Evolutionary conservation across 2,329 filamentous ascomycete species (phyloP), one percentile per base, ranked within the genome.

Genomic region (Aureobasidium melanogenum): DNA sequence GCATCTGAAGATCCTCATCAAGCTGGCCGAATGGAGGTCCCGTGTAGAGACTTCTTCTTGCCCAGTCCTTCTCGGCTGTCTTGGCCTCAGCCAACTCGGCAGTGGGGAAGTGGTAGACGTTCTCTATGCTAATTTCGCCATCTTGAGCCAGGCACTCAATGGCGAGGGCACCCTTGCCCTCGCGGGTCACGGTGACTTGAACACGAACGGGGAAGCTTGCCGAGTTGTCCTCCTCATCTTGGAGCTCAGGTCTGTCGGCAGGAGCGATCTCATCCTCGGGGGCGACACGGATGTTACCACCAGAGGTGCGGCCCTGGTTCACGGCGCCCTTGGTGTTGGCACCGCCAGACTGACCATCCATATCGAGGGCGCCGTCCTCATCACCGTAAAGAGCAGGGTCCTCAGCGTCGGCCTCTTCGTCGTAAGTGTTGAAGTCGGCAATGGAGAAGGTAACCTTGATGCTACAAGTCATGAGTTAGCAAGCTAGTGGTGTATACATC

Each of bases 11-110:
- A 73, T 97, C 93, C 79, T 97, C 91, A 73, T 99, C 94, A 63
- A 99, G 85, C 80, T 90, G 96, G 77, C 86, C 87, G 75, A 97
- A 97, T 60, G 91, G 89, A 64, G 94, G 94, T 61, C 94, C 94
- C 44, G 89, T 87, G 79, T 97, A 99, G 67, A 91, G 76, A 65
- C 86, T 85, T 74, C 88, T 84, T 70, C 90, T 83, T 69, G 84
- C 79, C 82, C 91, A 91, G 67, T 88, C 84, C 72, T 85, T 82
- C 71, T 71, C 66, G 66, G 90, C 86, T 55, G 82, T 86, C 70
- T 87, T 80, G 65, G 88, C 85, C 72, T 90, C 85, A 44, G 93
- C 91, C 66, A 95, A 79, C 62, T 88, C 86, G 63, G 88, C 81
- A 68, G 92, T 87, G 68, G 84, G 80, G 80, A 91, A 95, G 82